Base-by-base conservation (phyloP, 108 stramenopile species). In the Nannochloropsis oceanica region DNA sequence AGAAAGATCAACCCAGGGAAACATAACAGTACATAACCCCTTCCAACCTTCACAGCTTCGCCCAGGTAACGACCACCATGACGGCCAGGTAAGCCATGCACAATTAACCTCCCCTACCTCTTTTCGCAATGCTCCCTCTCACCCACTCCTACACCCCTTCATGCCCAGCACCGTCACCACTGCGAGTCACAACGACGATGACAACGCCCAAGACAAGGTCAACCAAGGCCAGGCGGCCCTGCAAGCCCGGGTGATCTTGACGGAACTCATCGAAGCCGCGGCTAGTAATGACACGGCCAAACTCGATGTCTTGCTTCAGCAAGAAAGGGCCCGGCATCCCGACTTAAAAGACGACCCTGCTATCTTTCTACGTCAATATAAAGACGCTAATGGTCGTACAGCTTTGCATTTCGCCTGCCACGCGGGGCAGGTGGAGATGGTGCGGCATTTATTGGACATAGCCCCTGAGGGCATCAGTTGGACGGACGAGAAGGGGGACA, bases 361-460 rank as follows among this genome's bases (percentile, higher is more conserved):
- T 3, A 10, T n/a, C n/a, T n/a, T 73, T 73, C n/a, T 73, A n/a
- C 59, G 59, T 18, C 59, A 73, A 73, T 73, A 73, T 25, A 81
- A 81, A 25, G 88, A 89, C 42, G 88, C 82, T 13, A 86, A 89
- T 46, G 88, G 88, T 24, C 88, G 88, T n/a, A 86, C 85, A 11
- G 88, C 88, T 14, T 80, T 89, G 79, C 88, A 89, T 43, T 89
- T 89, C 20, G 88, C 88, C n/a, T 86, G 85, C 20, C 82, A 73
- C 27, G 83, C 59, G 44, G 88, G 88, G 5, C 42, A 82, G 22
- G 80, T 46, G 24, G 83, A 80, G 82, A 85, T 84, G 27, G 85
- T 89, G 8, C 46, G 81, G 34, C 42, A 44, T 25, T 83, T 89
- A 34, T 43, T 89, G 50, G 84, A 84, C 18, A 34, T 84, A 83